These are phyloP conservation scores for Neurospora sp. DNA, from an alignment of 495 filamentous ascomycete species.

Conservation along the genomic window DNA sequence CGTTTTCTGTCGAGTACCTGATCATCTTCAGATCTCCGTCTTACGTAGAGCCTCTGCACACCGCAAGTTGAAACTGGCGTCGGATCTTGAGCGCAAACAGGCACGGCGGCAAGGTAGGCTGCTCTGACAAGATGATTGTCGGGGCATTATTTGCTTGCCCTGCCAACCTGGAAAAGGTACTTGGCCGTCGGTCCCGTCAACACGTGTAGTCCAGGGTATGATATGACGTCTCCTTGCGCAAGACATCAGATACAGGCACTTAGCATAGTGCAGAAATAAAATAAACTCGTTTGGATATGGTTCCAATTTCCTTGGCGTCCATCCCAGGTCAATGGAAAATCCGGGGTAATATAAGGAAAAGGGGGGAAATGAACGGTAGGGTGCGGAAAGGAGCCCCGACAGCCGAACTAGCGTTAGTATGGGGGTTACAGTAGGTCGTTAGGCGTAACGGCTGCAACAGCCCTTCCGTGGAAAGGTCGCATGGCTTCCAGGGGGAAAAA, in stretches of 20 bases:
- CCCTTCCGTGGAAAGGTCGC: neutral
- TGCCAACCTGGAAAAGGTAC: neutral
- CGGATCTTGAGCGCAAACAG: neutral
- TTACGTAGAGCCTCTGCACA: neutral
- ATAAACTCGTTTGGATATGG: neutral
- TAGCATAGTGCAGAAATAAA: neutral
- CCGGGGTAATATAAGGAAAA: neutral
- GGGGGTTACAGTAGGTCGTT: neutral
- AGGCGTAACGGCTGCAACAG: neutral
- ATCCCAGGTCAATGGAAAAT: neutral
- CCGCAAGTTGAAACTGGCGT: neutral
- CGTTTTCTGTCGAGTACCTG: neutral
- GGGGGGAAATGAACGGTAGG: neutral
- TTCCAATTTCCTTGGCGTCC: neutral
- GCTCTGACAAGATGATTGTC: neutral
- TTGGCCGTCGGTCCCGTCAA: neutral
- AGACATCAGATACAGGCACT: neutral
- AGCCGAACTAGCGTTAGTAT: neutral
- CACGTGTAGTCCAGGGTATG: neutral
- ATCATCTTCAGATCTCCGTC: neutral
- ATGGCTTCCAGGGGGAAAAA: neutral
- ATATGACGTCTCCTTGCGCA: neutral
- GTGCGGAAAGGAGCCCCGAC: neutral
- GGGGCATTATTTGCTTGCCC: neutral
- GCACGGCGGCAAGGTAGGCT: neutral